Evolutionary conservation across 2,329 filamentous ascomycete genomes (phyloP), one percentile per base, ranked within the genome.

Genomic region (Penicillium aurantiogriseum): DNA sequence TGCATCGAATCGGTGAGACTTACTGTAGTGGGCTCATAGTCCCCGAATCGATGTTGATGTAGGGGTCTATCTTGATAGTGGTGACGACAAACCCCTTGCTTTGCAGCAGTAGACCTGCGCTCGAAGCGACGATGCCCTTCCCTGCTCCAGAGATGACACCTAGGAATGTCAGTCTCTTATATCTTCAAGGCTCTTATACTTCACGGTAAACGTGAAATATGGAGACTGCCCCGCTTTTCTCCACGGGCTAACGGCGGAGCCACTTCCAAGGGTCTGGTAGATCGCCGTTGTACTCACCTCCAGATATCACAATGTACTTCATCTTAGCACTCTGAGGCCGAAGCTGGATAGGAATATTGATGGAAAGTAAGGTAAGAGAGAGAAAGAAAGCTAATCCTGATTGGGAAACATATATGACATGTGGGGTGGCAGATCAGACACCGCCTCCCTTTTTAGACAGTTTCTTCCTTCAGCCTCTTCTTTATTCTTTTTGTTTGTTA

Each of bases 251-350:
- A 39, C 13, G 19, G 21, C 11, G 11, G 13, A 31, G 25, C 29
- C n/a, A 40, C 5, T 38, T 50, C 3, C 31, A 33, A 33, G 31
- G 31, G 31, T 15, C 0, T 15, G 21, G 23, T 25, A 31, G 19
- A 44, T 11, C 38, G 35, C 36, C 9, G 7, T 45, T 27, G 39
- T 46, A 74, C 80, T 78, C 76, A 89, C 88, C 89, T 82, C 89
- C 89, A 67, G 88, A 90, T 66, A 91, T 88, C 65, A 91, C 81
- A 76, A 92, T 87, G 81, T 91, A 91, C 80, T 91, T 90, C 88
- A 91, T 92, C 70, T 79, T 85, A 23, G 4, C 31, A 39, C 23
- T 19, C 3, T 11, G 11, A 49, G 31, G 7, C 8, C 2, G 4
- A 21, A 29, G 11, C 3, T 8, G 10, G 23, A n/a, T 21, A 25